Evolutionary conservation across 805 yeast genomes (phyloP).

Genomic region (Barnettozyma sucrosica): DNA sequence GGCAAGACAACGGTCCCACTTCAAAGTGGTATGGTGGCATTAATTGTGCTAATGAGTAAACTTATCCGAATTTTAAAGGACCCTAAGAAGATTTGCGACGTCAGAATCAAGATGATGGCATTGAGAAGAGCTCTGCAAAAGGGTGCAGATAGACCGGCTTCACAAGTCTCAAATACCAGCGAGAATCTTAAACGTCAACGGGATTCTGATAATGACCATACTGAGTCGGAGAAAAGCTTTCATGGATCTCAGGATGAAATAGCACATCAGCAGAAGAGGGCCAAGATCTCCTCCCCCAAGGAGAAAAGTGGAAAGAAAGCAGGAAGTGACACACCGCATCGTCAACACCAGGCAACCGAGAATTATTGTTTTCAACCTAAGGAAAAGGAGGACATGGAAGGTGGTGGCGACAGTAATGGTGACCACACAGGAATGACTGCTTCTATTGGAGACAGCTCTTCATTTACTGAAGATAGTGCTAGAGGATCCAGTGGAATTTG

Average conservation of each 20-base stretch:
- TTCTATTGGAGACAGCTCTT: not conserved
- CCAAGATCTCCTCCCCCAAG: not conserved
- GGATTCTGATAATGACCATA: no score
- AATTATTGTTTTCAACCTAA: not conserved
- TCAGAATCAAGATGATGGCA: conserved; percentile 1
- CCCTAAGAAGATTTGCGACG: not conserved
- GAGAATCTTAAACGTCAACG: no score
- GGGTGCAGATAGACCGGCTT: not conserved
- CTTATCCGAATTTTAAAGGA: not conserved
- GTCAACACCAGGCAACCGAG: not conserved
- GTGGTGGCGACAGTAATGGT: no score
- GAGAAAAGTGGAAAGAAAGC: not conserved
- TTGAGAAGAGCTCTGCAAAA: not conserved
- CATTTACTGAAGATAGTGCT: not conserved
- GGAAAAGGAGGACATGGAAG: not conserved
- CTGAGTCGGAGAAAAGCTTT: no score
- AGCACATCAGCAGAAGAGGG: not conserved
- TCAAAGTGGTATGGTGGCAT: not conserved
- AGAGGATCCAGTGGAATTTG: not conserved
- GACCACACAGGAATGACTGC: not conserved
- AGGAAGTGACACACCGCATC: not conserved
- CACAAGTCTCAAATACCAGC: not conserved
- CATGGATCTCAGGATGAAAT: not conserved
- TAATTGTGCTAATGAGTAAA: not conserved
- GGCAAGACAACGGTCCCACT: not conserved